phyloP scores from a whole-genome alignment of 1,284 basidiomycete genomes.

The Cryptococcus neoformans region DNA sequence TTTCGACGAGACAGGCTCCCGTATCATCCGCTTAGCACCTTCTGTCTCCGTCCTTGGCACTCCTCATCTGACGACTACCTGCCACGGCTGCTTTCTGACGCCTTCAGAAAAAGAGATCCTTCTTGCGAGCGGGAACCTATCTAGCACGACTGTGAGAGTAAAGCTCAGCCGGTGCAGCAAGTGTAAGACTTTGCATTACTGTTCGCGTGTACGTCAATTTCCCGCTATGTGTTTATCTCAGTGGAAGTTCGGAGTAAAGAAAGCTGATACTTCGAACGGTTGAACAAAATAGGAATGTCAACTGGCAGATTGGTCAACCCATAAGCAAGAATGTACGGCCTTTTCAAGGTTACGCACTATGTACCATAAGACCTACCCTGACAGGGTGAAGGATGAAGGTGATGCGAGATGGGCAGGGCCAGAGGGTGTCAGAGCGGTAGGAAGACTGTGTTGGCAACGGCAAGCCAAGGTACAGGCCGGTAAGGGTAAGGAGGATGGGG shows the following conservation, averaged over 20 bases:
- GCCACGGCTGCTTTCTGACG: conserved; percentile 62
- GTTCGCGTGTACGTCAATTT: conserved; percentile 57
- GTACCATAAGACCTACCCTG: conserved; percentile 16
- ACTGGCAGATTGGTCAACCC: conserved; percentile 67
- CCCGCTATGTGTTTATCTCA: background rate
- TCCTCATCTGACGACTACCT: conserved; percentile 59
- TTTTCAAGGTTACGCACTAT: conserved; percentile 50
- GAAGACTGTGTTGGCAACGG: conserved; percentile 64
- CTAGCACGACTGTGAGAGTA: conserved; percentile 1
- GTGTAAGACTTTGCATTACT: conserved; percentile 70
- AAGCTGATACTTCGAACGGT: background rate
- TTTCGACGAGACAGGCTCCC: conserved; percentile 54
- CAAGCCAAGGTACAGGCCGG: background rate
- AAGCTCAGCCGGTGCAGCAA: conserved; percentile 61
- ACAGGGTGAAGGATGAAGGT: conserved; percentile 44
- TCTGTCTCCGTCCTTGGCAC: conserved; percentile 65
- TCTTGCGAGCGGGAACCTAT: background rate
- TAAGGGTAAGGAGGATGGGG: background rate
- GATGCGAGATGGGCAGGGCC: conserved; percentile 55
- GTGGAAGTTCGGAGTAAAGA: background rate
- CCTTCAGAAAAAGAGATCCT: conserved; percentile 27
- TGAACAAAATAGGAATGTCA: conserved; percentile 62
- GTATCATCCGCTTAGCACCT: conserved; percentile 59
- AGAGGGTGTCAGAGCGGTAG: conserved; percentile 66
- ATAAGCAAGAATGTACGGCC: conserved; percentile 73